These are phyloP conservation scores for Phialophora verrucosa DNA, from an alignment of 2,329 filamentous ascomycete species.

Conservation along the genomic window DNA sequence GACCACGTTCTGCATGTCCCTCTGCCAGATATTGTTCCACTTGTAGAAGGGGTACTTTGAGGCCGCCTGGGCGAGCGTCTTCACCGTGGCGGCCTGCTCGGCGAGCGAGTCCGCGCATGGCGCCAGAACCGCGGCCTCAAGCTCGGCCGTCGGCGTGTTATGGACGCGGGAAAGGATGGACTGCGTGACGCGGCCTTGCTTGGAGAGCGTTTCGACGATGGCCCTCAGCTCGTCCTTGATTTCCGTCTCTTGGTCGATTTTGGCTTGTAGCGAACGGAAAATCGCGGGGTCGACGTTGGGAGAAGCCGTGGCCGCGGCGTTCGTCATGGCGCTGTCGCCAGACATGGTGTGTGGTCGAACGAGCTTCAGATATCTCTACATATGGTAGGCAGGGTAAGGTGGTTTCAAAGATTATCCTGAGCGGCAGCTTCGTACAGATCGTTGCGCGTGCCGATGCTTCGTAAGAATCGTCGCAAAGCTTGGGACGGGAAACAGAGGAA, in stretches of 20 bases:
- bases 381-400: not conserved
- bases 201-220: conserved; percentile 80
- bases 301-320: conserved; percentile 36
- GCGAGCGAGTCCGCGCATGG: conserved; percentile 73
- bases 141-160: conserved; percentile 71
- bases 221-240: conserved; percentile 83
- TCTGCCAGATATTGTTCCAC: conserved; percentile 87
- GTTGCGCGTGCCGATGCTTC: not conserved
- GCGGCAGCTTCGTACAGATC: not conserved
- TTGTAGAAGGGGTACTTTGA: conserved; percentile 96
- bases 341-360: conserved; percentile 22
- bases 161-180: conserved; percentile 87
- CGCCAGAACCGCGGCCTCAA: conserved; percentile 72
- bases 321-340: conserved; percentile 32
- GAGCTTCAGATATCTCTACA: conserved; percentile 1
- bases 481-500: not conserved
- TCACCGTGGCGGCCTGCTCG: conserved; percentile 73
- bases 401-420: not conserved
- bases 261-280: conserved; percentile 84
- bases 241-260: conserved; percentile 84
- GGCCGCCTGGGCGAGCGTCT: conserved; percentile 72
- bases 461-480: not conserved
- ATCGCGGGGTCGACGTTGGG: conserved; percentile 78
- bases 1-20: conserved; percentile 83
- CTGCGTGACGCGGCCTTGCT: conserved; percentile 77